Percentiles rank a stretch among this genome's conserved stretches.
Conservation (phyloP, 2,329 filamentous ascomycete genomes). For the Beauveria brongniartii region DNA sequence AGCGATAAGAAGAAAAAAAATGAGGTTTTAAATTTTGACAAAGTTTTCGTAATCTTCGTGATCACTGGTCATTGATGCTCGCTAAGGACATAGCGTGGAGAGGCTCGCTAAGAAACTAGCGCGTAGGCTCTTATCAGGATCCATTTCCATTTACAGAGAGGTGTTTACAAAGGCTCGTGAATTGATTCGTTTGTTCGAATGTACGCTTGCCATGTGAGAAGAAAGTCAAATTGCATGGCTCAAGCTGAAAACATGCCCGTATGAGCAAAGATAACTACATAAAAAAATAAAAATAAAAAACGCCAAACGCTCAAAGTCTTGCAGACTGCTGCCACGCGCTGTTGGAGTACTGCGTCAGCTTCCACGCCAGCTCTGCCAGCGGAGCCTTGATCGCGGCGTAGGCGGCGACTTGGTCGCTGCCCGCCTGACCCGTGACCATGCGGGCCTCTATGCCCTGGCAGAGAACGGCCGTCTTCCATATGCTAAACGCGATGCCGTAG, state of each 20-base stretch:
- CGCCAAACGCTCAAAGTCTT: slow-evolving; percentile 18
- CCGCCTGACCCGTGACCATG: slow-evolving; percentile 78
- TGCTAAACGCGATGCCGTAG: slow-evolving; percentile 55
- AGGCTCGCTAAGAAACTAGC: no score
- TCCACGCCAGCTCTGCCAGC: slow-evolving; percentile 74
- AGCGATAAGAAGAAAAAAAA: not conserved
- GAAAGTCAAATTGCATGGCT: not conserved
- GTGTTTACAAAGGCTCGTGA: no score
- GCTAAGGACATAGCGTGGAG: no score
- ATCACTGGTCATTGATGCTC: no score
- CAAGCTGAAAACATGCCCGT: no score
- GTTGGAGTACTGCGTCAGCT: slow-evolving; percentile 47
- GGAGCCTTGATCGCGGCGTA: slow-evolving; percentile 64
- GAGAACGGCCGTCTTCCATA: slow-evolving; percentile 53
- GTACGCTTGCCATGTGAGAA: not conserved
- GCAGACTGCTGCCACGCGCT: slow-evolving; percentile 15
- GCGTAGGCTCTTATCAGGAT: no score
- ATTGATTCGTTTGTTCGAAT: no score
- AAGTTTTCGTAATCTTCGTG: no score
- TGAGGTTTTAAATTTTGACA: not conserved
- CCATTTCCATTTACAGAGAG: no score
- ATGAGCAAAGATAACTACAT: not conserved
- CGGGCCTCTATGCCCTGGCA: slow-evolving; percentile 87
- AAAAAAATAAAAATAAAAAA: no score
- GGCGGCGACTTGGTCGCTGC: slow-evolving; percentile 68